phyloP scores from a whole-genome alignment of 1,284 basidiomycete species.

The Meira miltonrushii region DNA sequence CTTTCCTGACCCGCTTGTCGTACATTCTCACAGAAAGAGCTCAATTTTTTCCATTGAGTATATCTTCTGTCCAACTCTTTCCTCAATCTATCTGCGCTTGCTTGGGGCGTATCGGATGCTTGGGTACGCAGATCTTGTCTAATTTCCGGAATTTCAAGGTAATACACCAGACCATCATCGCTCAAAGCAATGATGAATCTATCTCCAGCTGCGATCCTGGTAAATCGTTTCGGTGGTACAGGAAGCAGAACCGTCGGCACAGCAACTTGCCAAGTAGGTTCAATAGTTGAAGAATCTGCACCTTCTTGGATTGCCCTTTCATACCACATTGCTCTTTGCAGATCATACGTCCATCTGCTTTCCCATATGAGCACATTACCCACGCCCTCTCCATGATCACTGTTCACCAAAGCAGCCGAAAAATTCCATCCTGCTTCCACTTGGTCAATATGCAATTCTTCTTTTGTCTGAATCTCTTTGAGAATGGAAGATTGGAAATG shows the following conservation, averaged over 20 bases:
- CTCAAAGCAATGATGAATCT: slow-evolving; percentile 2
- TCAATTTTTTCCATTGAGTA: not conserved
- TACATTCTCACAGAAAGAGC: not conserved
- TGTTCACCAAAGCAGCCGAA: not conserved
- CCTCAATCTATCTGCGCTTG: not conserved
- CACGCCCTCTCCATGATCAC: not conserved
- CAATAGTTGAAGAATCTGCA: not conserved
- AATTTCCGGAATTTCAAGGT: not conserved
- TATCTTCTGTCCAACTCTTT: not conserved
- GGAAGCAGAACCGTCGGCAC: not conserved
- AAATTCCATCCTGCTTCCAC: slow-evolving; percentile 10
- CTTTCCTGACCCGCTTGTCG: not conserved
- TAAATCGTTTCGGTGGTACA: not conserved
- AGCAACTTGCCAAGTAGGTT: not conserved
- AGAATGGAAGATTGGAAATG: not conserved
- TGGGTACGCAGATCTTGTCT: not conserved
- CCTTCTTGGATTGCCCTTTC: not conserved
- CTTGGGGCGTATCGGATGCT: not conserved
- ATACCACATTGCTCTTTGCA: not conserved
- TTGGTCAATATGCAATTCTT: not conserved
- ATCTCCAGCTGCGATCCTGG: slow-evolving; percentile 9
- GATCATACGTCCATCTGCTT: not conserved
- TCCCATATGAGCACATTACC: not conserved
- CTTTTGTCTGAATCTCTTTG: not conserved
- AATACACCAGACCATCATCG: not conserved